Percentiles rank a stretch among this genome's conserved stretches.
phyloP scores from a whole-genome alignment of 2,329 filamentous ascomycete species.

The Aureobasidium vineae region DNA sequence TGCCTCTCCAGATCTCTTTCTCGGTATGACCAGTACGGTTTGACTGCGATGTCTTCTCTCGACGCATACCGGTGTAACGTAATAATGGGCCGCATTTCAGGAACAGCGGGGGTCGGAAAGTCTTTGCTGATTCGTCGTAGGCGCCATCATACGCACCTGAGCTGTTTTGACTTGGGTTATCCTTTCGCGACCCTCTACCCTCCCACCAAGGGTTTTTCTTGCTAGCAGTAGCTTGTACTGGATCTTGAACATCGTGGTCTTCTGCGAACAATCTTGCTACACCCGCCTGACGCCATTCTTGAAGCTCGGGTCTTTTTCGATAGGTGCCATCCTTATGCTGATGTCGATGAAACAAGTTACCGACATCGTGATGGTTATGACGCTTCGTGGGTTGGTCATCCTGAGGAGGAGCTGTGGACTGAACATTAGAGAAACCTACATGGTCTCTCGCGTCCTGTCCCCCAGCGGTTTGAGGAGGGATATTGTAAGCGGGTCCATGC shows the following conservation, averaged over 20 bases:
- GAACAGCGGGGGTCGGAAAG: slow-evolving; percentile 79
- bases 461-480: slow-evolving; percentile 41
- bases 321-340: slow-evolving; percentile 53
- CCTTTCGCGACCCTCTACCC: slow-evolving; percentile 34
- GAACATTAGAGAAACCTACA: slow-evolving; percentile 43
- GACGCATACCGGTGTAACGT: slow-evolving; percentile 80
- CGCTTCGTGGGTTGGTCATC: slow-evolving; percentile 31
- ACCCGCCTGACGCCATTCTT: slow-evolving; percentile 51
- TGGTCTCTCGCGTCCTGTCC: slow-evolving; percentile 41
- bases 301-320: slow-evolving; percentile 55
- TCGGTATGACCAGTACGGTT: slow-evolving; percentile 45
- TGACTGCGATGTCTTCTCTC: slow-evolving; percentile 48
- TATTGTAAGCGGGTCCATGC: slow-evolving; percentile 35
- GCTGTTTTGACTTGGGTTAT: neutral
- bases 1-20: slow-evolving; percentile 86
- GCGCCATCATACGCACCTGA: slow-evolving; percentile 53
- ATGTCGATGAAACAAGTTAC: slow-evolving; percentile 45
- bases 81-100: slow-evolving; percentile 88
- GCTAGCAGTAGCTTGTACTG: slow-evolving; percentile 2
- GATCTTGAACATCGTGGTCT: slow-evolving; percentile 45
- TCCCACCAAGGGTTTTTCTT: slow-evolving; percentile 71
- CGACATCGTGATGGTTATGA: slow-evolving; percentile 35
- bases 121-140: slow-evolving; percentile 63
- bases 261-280: slow-evolving; percentile 42
- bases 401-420: slow-evolving; percentile 32